phyloP scores from a whole-genome alignment of 805 yeast species.

The Metschnikowia bowlesiae region DNA sequence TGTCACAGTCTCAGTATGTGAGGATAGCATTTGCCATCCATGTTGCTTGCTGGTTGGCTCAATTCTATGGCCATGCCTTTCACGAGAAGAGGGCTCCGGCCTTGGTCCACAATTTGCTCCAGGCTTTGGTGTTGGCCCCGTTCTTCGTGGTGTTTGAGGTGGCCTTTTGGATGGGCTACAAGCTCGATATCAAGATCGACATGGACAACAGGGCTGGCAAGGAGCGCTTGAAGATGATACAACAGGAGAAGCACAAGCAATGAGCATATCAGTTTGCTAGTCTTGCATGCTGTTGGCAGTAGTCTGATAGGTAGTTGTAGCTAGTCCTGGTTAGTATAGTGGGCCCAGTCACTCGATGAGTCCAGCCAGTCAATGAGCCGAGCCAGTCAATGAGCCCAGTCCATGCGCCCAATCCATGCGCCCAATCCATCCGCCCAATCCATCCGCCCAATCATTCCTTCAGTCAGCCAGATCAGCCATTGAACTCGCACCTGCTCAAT shows the following conservation, averaged over 20 bases:
- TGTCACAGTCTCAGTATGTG: conserved; percentile 19
- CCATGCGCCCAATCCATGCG: too few species aligned
- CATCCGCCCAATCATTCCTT: too few species aligned
- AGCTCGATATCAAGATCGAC: conserved; percentile 44
- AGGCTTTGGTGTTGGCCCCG: conserved; percentile 88
- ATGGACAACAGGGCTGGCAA: conserved; percentile 48
- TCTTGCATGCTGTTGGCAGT: too few species aligned
- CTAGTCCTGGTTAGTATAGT: too few species aligned
- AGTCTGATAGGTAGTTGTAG: too few species aligned
- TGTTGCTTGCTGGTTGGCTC: conserved; percentile 67
- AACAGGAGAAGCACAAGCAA: conserved; percentile 12
- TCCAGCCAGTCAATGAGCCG: too few species aligned
- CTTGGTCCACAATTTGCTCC: conserved; percentile 71
- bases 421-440: too few species aligned
- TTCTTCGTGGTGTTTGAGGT: conserved; percentile 80
- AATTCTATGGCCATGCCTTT: conserved; percentile 82
- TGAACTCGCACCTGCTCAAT: not conserved
- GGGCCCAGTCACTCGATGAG: too few species aligned
- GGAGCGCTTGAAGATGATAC: conserved; percentile 30
- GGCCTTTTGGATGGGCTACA: conserved; percentile 62
- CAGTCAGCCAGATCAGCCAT: too few species aligned
- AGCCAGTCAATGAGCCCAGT: too few species aligned
- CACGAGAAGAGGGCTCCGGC: conserved; percentile 87
- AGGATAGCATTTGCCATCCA: conserved; percentile 40
- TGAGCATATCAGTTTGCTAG: too few species aligned